Evolutionary conservation across 75 land plant genomes (phyloP), one percentile per base, ranked within the genome.

Genomic region (Pinus albicaulis): DNA sequence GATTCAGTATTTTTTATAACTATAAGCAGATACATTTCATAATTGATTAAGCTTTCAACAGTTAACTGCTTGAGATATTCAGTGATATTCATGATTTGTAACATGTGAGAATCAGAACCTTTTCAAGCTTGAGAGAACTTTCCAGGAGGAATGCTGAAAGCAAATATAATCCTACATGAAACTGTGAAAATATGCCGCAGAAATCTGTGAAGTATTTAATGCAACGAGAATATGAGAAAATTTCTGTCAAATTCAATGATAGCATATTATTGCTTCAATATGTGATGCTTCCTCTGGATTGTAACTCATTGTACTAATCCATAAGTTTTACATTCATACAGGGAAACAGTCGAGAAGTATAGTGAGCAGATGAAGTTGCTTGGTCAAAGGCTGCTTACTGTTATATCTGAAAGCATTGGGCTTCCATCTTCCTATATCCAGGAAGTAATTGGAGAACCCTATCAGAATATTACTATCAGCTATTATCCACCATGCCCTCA

Each of bases 401-500:
- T 90, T 15, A 83, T 94, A 26, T 94, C 98, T 7, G 86, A 89
- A 77, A 91, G 89, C 59, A 82, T 96, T 5, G 89, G 90, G 1
- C 52, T 93, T 72, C 69, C 38, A 19, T 31, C 91, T 25, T 66
- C 81, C 5, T 86, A 80, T 28, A 84, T 94, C 7, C 82, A 87
- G 76, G 95, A 94, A 8, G 91, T 86, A 17, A 82, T 92, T 71
- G 94, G 95, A 55, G 99, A 94, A 63, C 81, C 91, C 15, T 89
- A 88, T 69, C 99, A 96, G 87, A 96, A 96, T 78, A 86, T 96
- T n/a, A 88, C 93, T 0, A 82, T 96, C 16, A 96, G 96, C 76
- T 96, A 89, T 77, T 96, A 96, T 77, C 93, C 99, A 7, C 88
- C 95, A 12, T 96, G 99, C 71, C 95, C 99, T 22, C 94, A 92